These are phyloP conservation scores for Sporothrix protearum DNA, from an alignment of 2,329 filamentous ascomycete genomes.

Conservation along the genomic window DNA sequence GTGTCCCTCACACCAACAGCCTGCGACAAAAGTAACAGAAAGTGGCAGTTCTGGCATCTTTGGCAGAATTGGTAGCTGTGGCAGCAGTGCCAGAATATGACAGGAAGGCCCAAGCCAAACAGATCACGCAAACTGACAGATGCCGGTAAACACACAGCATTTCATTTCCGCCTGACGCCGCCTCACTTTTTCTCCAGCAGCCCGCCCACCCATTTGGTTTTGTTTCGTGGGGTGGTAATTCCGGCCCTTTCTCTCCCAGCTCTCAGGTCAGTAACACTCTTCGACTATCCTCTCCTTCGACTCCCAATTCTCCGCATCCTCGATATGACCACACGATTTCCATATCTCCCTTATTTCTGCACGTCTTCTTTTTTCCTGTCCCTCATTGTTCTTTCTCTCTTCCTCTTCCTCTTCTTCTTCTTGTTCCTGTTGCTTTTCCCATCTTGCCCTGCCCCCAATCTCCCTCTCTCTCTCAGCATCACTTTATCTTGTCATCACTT, in stretches of 20 bases:
- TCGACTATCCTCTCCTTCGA: background rate
- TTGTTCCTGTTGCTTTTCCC: too few species aligned
- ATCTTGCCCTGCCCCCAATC: background rate
- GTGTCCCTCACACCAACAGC: slow-evolving; percentile 20
- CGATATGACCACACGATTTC: background rate
- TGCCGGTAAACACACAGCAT: slow-evolving; percentile 16
- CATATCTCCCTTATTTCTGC: slow-evolving; percentile 17
- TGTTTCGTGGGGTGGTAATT: slow-evolving; percentile 5
- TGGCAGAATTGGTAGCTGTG: background rate
- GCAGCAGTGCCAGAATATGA: background rate
- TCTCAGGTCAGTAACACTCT: slow-evolving; percentile 12
- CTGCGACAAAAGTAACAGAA: background rate
- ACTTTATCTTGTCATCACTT: slow-evolving; percentile 12
- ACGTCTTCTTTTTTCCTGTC: slow-evolving; percentile 12
- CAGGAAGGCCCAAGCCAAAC: background rate
- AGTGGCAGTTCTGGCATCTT: background rate
- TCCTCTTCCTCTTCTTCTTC: too few species aligned
- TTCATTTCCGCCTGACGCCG: slow-evolving; percentile 21
- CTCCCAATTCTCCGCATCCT: background rate
- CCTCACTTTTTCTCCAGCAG: background rate
- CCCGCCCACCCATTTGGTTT: background rate
- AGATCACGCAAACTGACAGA: slow-evolving; percentile 21
- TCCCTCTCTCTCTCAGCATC: background rate
- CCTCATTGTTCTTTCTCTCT: slow-evolving; percentile 15
- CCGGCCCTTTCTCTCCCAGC: background rate